Percentiles rank a stretch among this genome's conserved stretches.
phyloP scores from a whole-genome alignment of 805 yeast genomes.

The Nakazawaea sp. region DNA sequence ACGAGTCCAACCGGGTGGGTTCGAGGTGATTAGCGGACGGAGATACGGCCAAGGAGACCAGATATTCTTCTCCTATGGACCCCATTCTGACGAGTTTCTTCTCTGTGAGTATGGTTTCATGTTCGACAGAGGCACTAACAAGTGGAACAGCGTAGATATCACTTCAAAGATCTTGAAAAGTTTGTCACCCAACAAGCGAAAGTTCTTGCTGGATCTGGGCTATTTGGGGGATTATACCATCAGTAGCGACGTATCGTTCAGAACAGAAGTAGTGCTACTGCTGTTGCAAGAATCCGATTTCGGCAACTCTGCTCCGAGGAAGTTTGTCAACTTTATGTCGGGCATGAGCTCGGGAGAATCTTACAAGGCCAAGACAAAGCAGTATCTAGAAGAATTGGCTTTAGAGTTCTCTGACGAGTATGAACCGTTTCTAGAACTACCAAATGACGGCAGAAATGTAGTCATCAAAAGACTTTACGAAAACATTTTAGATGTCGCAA shows the following conservation, averaged over 20 bases:
- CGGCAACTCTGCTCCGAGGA: constrained; percentile 14
- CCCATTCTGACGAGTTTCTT: constrained; percentile 79
- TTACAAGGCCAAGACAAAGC: too few relatives aligned
- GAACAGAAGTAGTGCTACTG: constrained; percentile 74
- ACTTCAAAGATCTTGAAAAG: constrained; percentile 31
- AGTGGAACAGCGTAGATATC: constrained; percentile 69
- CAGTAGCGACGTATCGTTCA: constrained; percentile 52
- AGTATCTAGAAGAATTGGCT: too few relatives aligned
- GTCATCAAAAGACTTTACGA: neutral
- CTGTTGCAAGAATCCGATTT: constrained; percentile 26
- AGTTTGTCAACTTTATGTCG: constrained; percentile 30
- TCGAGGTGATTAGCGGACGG: constrained; percentile 39
- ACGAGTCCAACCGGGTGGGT: constrained; percentile 36
- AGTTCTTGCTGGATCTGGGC: constrained; percentile 41
- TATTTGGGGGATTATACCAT: constrained; percentile 76
- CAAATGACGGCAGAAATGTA: constrained; percentile 25
- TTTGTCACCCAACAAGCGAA: constrained; percentile 29
- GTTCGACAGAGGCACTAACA: constrained; percentile 34
- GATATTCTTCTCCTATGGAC: constrained; percentile 72
- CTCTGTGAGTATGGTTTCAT: constrained; percentile 85
- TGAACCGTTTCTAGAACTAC: too few relatives aligned
- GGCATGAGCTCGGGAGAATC: constrained; percentile 37
- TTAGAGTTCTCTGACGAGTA: too few relatives aligned
- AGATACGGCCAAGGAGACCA: constrained; percentile 40
- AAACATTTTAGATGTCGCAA: neutral